Conservation (phyloP, 495 filamentous ascomycete species). For the Aspergillus affinis region DNA sequence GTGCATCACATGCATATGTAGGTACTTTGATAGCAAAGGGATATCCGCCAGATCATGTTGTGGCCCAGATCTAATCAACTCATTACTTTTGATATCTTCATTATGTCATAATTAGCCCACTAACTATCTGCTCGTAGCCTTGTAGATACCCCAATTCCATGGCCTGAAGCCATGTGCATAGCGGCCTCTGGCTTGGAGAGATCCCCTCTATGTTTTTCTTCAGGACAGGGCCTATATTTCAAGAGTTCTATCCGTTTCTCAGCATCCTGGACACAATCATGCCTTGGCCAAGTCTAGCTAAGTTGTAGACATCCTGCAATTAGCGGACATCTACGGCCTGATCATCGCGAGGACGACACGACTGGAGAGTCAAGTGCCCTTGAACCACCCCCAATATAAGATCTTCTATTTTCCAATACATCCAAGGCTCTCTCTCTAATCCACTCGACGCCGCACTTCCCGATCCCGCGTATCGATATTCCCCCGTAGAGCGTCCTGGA, state of each 20-base stretch:
- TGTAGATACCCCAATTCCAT: not conserved
- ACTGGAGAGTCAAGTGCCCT: too few species aligned
- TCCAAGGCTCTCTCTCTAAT: constrained; percentile 30
- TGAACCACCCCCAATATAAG: not conserved
- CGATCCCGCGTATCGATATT: constrained; percentile 52
- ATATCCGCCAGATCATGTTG: not conserved
- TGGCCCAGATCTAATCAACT: not conserved
- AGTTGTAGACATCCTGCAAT: not conserved
- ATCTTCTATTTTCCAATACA: not conserved
- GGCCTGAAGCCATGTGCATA: not conserved
- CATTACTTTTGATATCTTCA: not conserved
- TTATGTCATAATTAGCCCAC: not conserved
- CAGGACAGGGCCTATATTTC: not conserved
- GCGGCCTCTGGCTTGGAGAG: not conserved
- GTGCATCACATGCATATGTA: not conserved
- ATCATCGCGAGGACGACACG: too few species aligned
- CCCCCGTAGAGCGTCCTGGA: constrained; percentile 66
- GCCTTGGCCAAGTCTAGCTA: too few species aligned
- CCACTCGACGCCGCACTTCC: constrained; percentile 60
- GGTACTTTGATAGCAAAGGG: not conserved
- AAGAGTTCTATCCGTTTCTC: not conserved
- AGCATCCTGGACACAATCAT: not conserved
- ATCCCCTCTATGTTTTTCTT: not conserved
- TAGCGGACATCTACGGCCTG: not conserved
- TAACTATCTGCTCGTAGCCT: not conserved